A percentile compares a stretch with the other conserved stretches of the same genome.
phyloP scores from a whole-genome alignment of 2,329 filamentous ascomycete genomes.

The Venturiaceae sp. region DNA sequence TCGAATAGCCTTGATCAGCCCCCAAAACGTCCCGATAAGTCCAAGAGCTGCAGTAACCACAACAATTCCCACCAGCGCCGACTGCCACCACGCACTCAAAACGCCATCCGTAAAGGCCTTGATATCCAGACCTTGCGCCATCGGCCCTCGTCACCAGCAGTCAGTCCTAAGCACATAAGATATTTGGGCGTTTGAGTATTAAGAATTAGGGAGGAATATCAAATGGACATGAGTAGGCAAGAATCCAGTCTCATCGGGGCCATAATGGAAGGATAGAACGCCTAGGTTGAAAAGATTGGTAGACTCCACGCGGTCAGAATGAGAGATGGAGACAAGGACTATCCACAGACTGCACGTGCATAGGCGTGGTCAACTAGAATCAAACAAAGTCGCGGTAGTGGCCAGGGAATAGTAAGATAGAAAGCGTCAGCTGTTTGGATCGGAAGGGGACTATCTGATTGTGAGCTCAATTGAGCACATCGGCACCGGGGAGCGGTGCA shows the following conservation, averaged over 20 bases:
- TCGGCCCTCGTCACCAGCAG: constrained; percentile 7
- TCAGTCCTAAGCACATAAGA: background rate
- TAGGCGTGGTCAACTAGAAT: background rate
- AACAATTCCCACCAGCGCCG: constrained; percentile 21
- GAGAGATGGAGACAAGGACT: background rate
- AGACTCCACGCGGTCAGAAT: background rate
- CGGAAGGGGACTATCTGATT: background rate
- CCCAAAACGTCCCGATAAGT: constrained; percentile 2
- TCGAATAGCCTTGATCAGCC: background rate
- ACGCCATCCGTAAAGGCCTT: constrained; percentile 18
- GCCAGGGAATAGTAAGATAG: background rate
- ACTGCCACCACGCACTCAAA: constrained; percentile 23
- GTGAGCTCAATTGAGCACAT: background rate
- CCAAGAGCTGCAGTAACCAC: constrained; percentile 19
- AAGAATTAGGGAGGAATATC: background rate
- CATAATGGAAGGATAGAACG: background rate
- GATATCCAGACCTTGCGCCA: constrained; percentile 21
- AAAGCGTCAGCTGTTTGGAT: background rate
- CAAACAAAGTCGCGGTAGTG: background rate
- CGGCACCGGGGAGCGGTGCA: background rate
- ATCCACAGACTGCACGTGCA: background rate
- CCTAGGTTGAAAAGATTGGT: background rate
- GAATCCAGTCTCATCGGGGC: background rate
- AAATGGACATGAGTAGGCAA: background rate
- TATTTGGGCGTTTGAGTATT: background rate